phyloP scores from a whole-genome alignment of 2,329 filamentous ascomycete species.

The Fusarium nanum region DNA sequence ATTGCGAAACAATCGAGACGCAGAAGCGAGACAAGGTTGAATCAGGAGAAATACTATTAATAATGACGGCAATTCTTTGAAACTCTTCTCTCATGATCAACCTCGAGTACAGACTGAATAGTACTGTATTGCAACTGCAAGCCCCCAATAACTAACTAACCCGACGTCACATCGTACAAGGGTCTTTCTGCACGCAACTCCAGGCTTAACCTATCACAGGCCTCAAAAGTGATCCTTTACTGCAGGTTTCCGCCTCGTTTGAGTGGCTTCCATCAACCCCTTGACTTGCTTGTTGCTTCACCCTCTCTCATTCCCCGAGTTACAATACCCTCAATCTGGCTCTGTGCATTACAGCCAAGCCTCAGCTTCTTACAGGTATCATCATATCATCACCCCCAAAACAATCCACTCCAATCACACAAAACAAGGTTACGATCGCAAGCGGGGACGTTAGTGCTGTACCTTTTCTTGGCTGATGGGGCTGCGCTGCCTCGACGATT shows the following conservation, averaged over 20 bases:
- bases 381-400: conserved; percentile 7
- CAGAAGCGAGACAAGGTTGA: neutral
- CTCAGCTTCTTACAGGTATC: conserved; percentile 12
- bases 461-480: conserved; percentile 26
- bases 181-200: conserved; percentile 22
- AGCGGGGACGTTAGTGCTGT: conserved; percentile 32
- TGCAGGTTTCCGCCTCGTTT: conserved; percentile 24
- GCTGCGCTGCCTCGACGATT: conserved; percentile 33
- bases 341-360: conserved; percentile 28
- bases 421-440: conserved; percentile 20
- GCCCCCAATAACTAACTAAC: conserved; percentile 14
- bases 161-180: conserved; percentile 38
- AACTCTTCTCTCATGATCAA: conserved; percentile 16
- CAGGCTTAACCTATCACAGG: conserved; percentile 31
- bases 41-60: neutral
- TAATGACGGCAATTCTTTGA: neutral
- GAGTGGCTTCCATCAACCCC: conserved; percentile 8
- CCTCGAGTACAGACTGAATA: neutral
- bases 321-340: conserved; percentile 5
- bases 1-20: conserved; percentile 10
- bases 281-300: conserved; percentile 20
- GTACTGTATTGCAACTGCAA: conserved; percentile 6
- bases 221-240: conserved; percentile 15
- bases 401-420: neutral
- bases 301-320: neutral